Base-by-base conservation (phyloP, 257 asterid genomes). In the Gardenia jasminoides region DNA sequence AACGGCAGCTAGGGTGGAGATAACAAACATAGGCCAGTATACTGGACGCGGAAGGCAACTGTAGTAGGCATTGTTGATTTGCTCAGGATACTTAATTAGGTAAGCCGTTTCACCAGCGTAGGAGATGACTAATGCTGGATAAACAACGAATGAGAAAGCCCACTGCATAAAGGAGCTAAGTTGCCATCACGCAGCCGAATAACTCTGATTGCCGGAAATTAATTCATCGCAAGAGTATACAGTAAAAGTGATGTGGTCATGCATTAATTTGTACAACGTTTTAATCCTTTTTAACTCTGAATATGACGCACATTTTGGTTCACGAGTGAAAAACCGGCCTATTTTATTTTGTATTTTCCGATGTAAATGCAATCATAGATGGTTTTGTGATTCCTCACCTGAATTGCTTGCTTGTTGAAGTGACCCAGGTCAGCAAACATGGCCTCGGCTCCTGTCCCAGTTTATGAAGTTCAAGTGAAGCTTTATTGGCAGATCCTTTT, bases 21-120 rank as follows among this genome's bases (percentile, higher is more conserved):
- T 82, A 43, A 86, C 86, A 78, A 92, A 88, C 74, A 91, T 85
- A 1, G 96, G 97, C 97, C 97, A 92, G 82, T 89, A 89, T 30
- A 92, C 86, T 48, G 22, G 44, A 33, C 36, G 91, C 86, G 94
- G 84, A 80, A 78, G 30, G 19, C 65, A 30, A 24, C 70, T 70
- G 61, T 48, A 80, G 39, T 7, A 67, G 2, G 81, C 70, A 28
- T 50, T 83, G 6, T 44, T 2, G 6, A 71, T 33, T 2, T 31
- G 10, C 2, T 43, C 81, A 0, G 72, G 77, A 44, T 69, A 10
- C 22, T 52, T 67, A 30, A 50, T 66, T 26, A 80, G 77, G 65
- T 39, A 78, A 39, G 81, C 67, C 67, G 67, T 46, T 71, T 67
- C 82, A 72, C 73, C 46, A 62, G 67, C 41, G 39, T 47, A 67